Evolutionary conservation across 306 rosid species (phyloP).

Genomic region (Lagenaria siceraria): DNA sequence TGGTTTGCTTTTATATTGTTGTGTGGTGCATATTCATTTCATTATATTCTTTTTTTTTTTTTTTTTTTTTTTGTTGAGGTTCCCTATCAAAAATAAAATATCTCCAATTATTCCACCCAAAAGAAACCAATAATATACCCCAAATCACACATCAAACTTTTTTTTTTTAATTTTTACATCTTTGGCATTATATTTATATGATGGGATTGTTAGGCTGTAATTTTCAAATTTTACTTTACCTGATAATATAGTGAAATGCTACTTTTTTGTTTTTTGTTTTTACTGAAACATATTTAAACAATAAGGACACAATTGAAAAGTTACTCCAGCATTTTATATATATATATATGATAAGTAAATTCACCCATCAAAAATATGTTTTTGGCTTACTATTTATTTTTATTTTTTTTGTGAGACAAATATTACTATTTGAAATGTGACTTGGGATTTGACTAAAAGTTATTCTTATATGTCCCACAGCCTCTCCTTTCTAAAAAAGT

Average conservation of each 20-base stretch:
- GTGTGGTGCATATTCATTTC: neutral
- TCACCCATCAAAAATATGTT: neutral
- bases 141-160: neutral
- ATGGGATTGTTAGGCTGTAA: neutral
- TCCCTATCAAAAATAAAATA: neutral
- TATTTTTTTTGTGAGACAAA: no score
- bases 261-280: no score
- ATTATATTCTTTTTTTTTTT: no score
- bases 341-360: no score
- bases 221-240: neutral
- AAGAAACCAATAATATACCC: neutral
- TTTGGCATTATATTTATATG: neutral
- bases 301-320: no score
- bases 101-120: neutral
- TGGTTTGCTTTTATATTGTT: neutral
- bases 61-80: no score
- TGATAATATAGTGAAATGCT: no score
- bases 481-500: neutral
- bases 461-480: neutral
- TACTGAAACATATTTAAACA: no score
- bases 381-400: no score
- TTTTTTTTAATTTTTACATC: no score
- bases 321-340: no score
- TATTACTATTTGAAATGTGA: neutral
- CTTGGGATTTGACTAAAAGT: neutral